A percentile compares a stretch with the other conserved stretches of the same genome.
Evolutionary conservation across 306 rosid species (phyloP).

Genomic region (Prunus salicina): DNA sequence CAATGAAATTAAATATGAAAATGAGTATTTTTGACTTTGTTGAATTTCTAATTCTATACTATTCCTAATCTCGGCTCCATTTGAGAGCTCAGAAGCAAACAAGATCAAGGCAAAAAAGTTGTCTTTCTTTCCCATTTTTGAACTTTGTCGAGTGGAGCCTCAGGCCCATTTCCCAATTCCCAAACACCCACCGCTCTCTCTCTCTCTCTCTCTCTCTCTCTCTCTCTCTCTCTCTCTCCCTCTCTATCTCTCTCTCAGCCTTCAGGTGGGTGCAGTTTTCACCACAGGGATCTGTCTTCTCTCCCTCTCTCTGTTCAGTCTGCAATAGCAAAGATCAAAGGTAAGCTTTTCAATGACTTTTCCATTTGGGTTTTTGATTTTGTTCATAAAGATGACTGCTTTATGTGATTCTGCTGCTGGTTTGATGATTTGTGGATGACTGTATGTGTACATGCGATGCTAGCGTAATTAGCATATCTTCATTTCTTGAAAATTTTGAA

Average conservation of each 20-base stretch:
- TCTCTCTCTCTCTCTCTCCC: not conserved
- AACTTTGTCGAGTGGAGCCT: not conserved
- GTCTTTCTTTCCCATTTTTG: not conserved
- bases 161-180: not conserved
- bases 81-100: not conserved
- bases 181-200: not conserved
- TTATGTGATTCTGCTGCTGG: conserved; percentile 1
- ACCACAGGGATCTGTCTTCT: conserved; percentile 7
- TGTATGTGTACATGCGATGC: not conserved
- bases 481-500: not conserved
- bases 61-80: not conserved
- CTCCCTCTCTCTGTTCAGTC: not conserved
- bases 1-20: not conserved
- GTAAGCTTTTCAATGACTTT: not conserved
- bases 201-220: not conserved
- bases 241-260: not conserved
- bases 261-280: not conserved
- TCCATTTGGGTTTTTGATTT: conserved; percentile 8
- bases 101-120: not conserved
- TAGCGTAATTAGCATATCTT: not conserved
- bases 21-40: not conserved
- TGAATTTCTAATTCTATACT: not conserved
- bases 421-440: not conserved
- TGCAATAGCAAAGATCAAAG: conserved; percentile 4
- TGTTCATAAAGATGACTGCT: not conserved